Evolutionary conservation across 257 asterid species (phyloP).

Genomic region (Solanum pimpinellifolium): DNA sequence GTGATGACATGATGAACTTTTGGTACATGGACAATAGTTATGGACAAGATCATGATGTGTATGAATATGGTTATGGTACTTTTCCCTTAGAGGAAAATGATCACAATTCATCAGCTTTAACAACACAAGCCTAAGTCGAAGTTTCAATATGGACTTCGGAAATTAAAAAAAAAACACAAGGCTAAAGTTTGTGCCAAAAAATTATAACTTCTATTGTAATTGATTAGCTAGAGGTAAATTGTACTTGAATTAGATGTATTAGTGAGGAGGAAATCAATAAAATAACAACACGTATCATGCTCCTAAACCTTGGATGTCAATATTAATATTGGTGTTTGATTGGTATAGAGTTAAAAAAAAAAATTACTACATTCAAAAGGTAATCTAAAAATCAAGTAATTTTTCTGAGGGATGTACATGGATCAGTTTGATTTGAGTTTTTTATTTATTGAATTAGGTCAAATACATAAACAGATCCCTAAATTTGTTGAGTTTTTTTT

Average conservation of each 20-base stretch:
- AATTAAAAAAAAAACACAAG: background rate
- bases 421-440: background rate
- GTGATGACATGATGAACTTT: background rate
- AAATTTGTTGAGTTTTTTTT: too few relatives aligned
- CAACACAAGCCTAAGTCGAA: background rate
- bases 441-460: too few relatives aligned
- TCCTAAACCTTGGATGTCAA: background rate
- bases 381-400: background rate
- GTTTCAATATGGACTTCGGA: too few relatives aligned
- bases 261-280: background rate
- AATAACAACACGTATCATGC: background rate
- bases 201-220: background rate
- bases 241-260: background rate
- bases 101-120: background rate
- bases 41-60: background rate
- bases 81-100: background rate
- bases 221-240: background rate
- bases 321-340: background rate
- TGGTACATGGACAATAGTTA: background rate
- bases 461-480: too few relatives aligned
- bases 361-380: background rate
- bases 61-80: background rate
- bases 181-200: background rate
- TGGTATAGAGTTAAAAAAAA: background rate
- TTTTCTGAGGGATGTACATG: too few relatives aligned